Evolutionary conservation across 1,284 basidiomycete species (phyloP), one percentile per base, ranked within the genome.

Genomic region (Tilletia caries): DNA sequence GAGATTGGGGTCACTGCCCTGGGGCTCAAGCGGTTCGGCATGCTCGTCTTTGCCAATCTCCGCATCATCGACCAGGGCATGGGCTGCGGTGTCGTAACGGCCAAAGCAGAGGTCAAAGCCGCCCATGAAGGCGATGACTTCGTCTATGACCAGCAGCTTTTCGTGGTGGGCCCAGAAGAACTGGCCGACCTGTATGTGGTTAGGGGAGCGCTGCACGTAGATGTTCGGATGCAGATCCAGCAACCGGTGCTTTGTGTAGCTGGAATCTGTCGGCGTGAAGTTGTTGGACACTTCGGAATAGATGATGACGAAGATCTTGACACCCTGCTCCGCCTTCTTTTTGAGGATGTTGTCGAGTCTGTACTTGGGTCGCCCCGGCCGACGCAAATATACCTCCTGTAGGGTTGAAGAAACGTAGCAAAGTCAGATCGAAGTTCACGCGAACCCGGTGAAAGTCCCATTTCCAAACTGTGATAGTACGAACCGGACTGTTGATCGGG

Each of bases 81-180:
- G 96, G 69, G 95, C 93, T 1, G 95, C 89, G 0, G 95, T 97
- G 83, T 99, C 96, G 79, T 83, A 86, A 8, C 84, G 79, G 8
- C 80, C 85, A 68, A 84, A 85, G 76, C 86, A 97, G 60, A 95
- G 87, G 84, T 99, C 96, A 44, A 99, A 85, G 0, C 96, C 96
- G 34, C 96, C 96, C 92, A 95, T 96, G 84, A 98, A 98, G 0
- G 92, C 95, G 74, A 98, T 95, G 0, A 92, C 90, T 83, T 97
- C 92, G 83, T 99, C 96, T 73, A 98, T 92, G 18, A 98, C 93
- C 82, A 95, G 98, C 71, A 99, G 84, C 84, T 98, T 99, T 86
- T 99, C 96, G 84, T 98, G 96, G 90, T 95, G 82, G 66, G 69
- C 81, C 95, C 95, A 98, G 82, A 96, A 96, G 83, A 97, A 93